These are phyloP conservation scores for Fusarium marasasianum DNA, from an alignment of 2,329 filamentous ascomycete genomes.

Conservation along the genomic window DNA sequence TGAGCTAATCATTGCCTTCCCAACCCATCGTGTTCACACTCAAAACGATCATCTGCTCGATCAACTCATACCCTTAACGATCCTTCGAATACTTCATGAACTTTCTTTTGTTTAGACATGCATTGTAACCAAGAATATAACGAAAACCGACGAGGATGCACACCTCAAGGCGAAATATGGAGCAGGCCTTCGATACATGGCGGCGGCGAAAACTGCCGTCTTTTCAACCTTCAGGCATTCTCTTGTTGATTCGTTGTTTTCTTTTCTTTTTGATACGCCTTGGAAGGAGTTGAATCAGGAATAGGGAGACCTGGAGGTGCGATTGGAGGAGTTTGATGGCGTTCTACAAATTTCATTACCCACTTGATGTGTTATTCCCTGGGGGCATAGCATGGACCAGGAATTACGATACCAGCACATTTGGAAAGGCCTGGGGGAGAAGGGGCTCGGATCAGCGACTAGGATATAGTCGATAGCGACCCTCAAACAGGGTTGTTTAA, in stretches of 20 bases:
- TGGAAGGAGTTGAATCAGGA: conserved; percentile 34
- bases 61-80: conserved; percentile 26
- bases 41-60: conserved; percentile 4
- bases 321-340: conserved; percentile 42
- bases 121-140: conserved; percentile 28
- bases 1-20: neutral
- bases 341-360: conserved; percentile 37
- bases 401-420: conserved; percentile 43
- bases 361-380: conserved; percentile 39
- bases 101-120: conserved; percentile 43
- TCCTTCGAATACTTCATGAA: conserved; percentile 36
- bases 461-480: conserved; percentile 15
- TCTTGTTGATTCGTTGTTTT: conserved; percentile 12
- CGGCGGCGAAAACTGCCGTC: conserved; percentile 9
- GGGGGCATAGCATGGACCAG: conserved; percentile 36
- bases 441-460: conserved; percentile 29
- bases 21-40: conserved; percentile 9
- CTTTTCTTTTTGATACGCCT: conserved; percentile 11
- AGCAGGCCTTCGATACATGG: conserved; percentile 23
- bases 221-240: conserved; percentile 30
- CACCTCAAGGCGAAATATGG: conserved; percentile 21
- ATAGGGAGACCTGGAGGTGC: conserved; percentile 30
- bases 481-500: conserved; percentile 8
- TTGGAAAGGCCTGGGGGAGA: conserved; percentile 20
- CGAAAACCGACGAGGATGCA: conserved; percentile 34